These are phyloP conservation scores for Friedmanniomyces simplex DNA, from an alignment of 495 filamentous ascomycete species.

Conservation along the genomic window DNA sequence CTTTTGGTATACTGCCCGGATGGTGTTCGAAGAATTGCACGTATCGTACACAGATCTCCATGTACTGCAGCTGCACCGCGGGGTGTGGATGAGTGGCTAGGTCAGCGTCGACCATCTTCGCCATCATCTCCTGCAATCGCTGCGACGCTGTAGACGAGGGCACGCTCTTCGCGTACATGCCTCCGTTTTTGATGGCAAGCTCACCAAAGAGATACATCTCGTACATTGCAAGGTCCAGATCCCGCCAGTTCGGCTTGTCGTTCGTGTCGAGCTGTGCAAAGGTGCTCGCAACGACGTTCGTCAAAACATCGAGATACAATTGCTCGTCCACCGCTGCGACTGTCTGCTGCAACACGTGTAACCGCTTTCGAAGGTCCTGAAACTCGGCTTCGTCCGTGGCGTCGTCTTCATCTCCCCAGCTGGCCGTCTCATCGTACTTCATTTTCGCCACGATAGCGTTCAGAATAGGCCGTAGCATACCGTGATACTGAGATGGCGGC, in stretches of 20 bases:
- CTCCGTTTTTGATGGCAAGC: conserved; percentile 71
- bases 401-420: conserved; percentile 89
- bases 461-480: conserved; percentile 75
- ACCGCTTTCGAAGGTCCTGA: conserved; percentile 76
- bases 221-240: conserved; percentile 88
- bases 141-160: conserved; percentile 65
- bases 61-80: conserved; percentile 85
- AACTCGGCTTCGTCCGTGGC: conserved; percentile 98
- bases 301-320: conserved; percentile 77
- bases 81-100: conserved; percentile 81
- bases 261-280: conserved; percentile 65
- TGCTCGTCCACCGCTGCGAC: conserved; percentile 74
- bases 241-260: conserved; percentile 78
- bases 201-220: conserved; percentile 98
- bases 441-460: conserved; percentile 89
- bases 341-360: conserved; percentile 83
- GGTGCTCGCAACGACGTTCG: conserved; percentile 67
- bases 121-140: conserved; percentile 79
- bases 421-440: conserved; percentile 89
- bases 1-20: conserved; percentile 63
- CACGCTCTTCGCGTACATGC: conserved; percentile 69
- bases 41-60: conserved; percentile 96
- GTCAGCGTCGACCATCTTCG: conserved; percentile 86
- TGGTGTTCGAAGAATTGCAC: conserved; percentile 84
- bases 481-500: conserved; percentile 55